Conservation (phyloP, 108 stramenopile genomes). For the Stephanodiscus triporus region DNA sequence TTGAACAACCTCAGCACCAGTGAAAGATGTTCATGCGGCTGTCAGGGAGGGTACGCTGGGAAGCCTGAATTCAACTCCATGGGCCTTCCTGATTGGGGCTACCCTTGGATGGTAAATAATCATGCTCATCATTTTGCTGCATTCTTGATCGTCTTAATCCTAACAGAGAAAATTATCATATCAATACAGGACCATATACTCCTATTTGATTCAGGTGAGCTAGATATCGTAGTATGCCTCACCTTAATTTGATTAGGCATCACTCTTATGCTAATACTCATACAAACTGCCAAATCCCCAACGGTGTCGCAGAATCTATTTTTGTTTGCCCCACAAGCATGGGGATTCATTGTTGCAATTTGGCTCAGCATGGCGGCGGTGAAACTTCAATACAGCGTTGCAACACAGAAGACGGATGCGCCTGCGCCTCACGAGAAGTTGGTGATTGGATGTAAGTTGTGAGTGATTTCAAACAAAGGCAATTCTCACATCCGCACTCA, state of each 20-base stretch:
- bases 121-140: background rate
- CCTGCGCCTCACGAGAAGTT: slow-evolving; percentile 69
- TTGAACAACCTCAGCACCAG: slow-evolving; percentile 46
- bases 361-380: slow-evolving; percentile 76
- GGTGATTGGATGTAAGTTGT: slow-evolving; percentile 37
- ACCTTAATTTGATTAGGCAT: background rate
- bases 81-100: slow-evolving; percentile 80
- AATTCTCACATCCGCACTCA: background rate
- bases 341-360: slow-evolving; percentile 67
- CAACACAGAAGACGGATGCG: slow-evolving; percentile 60
- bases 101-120: slow-evolving; percentile 54
- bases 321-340: slow-evolving; percentile 73
- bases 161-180: too few relatives aligned
- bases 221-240: background rate
- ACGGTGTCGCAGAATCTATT: slow-evolving; percentile 54
- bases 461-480: too few relatives aligned
- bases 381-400: slow-evolving; percentile 71
- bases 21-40: slow-evolving; percentile 53
- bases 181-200: slow-evolving; percentile 57
- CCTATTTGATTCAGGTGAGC: slow-evolving; percentile 51
- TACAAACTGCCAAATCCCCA: slow-evolving; percentile 53
- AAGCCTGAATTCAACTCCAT: slow-evolving; percentile 75
- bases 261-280: background rate
- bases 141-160: too few relatives aligned
- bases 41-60: slow-evolving; percentile 59